phyloP scores from a whole-genome alignment of 2,329 filamentous ascomycete species.

The Karstenula rhodostoma region DNA sequence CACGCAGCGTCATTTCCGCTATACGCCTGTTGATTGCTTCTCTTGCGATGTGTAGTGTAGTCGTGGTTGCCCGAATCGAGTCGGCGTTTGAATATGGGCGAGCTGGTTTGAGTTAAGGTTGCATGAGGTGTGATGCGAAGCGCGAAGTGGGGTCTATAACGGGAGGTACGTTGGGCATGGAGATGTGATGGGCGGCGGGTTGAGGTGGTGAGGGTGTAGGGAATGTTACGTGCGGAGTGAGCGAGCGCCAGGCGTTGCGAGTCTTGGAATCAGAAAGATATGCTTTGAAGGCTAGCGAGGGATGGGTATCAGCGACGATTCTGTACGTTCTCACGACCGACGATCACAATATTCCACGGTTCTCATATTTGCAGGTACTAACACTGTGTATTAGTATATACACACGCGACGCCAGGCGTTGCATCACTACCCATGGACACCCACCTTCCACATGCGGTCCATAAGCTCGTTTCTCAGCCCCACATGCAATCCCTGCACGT shows the following conservation, averaged over 20 bases:
- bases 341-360: neutral
- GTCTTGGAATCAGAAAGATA: neutral
- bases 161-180: too few relatives aligned
- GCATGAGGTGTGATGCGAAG: too few relatives aligned
- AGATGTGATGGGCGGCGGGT: too few relatives aligned
- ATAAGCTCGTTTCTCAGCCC: conserved; percentile 1
- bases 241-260: neutral
- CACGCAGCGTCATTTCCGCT: neutral
- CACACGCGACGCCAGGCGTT: neutral
- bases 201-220: too few relatives aligned
- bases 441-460: neutral
- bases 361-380: neutral
- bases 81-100: too few relatives aligned
- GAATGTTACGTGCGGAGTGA: neutral
- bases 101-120: too few relatives aligned
- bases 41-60: neutral
- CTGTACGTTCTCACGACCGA: neutral
- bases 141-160: too few relatives aligned
- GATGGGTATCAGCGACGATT: neutral
- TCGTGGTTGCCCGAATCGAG: neutral
- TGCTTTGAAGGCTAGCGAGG: neutral
- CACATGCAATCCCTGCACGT: neutral
- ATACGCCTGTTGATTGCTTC: neutral
- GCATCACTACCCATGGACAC: neutral
- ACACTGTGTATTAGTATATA: neutral